Percentiles rank a stretch among this genome's conserved stretches.
These are phyloP conservation scores for Takakia lepidozioides DNA, from an alignment of 225 moss, liverwort and hornwort genomes.

Conservation along the genomic window DNA sequence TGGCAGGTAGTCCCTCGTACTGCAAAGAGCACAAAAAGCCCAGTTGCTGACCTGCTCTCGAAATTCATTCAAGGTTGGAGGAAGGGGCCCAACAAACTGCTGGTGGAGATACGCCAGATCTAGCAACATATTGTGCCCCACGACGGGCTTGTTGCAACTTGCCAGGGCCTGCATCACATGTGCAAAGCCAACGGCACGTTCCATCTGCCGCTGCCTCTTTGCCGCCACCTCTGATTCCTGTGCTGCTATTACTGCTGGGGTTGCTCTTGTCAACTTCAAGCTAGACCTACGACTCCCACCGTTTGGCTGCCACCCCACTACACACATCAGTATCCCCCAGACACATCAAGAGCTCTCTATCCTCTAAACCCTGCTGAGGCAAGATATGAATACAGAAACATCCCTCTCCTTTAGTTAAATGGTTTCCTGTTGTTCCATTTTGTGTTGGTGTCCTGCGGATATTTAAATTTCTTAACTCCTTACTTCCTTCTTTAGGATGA, in stretches of 20 bases:
- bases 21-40: no score
- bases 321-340: constrained; percentile 13
- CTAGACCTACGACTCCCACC: constrained; percentile 29
- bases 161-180: constrained; percentile 43
- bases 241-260: constrained; percentile 36
- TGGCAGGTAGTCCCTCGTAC: no score
- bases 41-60: constrained; percentile 46
- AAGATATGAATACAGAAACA: no score
- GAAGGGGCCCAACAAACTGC: constrained; percentile 50
- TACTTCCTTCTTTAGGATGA: no score
- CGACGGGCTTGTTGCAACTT: constrained; percentile 43
- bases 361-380: no score
- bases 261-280: constrained; percentile 58
- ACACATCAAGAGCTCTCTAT: no score
- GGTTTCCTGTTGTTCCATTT: no score
- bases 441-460: no score
- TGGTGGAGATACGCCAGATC: constrained; percentile 46
- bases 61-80: constrained; percentile 38
- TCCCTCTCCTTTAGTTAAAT: no score
- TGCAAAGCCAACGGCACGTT: constrained; percentile 46
- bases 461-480: no score
- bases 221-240: constrained; percentile 46
- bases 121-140: constrained; percentile 55
- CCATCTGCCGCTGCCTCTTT: constrained; percentile 42
- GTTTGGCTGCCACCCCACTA: constrained; percentile 30